These are phyloP conservation scores for Entomortierella chlamydospora DNA, from an alignment of 192 early-diverging fungal genomes.

Conservation along the genomic window DNA sequence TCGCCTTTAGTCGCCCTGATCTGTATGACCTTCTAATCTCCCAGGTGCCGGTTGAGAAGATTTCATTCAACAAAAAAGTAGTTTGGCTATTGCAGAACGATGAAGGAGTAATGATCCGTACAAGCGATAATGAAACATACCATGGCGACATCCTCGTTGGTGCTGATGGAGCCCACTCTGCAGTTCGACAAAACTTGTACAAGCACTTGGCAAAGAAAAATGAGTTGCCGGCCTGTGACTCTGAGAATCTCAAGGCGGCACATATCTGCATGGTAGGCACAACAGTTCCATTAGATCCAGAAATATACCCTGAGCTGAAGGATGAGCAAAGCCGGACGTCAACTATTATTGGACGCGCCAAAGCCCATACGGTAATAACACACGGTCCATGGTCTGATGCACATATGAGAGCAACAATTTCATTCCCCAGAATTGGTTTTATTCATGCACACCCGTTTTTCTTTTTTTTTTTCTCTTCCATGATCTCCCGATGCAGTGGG, in stretches of 20 bases:
- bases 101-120: conserved; percentile 9
- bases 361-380: neutral
- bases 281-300: conserved; percentile 3
- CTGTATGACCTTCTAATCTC: conserved; percentile 1
- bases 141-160: conserved; percentile 19
- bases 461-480: neutral
- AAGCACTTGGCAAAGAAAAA: neutral
- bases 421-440: too few relatives aligned
- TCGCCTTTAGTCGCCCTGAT: conserved; percentile 1
- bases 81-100: neutral
- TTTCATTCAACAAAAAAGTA: conserved; percentile 13
- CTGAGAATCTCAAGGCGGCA: neutral
- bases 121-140: conserved; percentile 7
- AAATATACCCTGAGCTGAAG: neutral
- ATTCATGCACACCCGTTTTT: neutral
- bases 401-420: too few relatives aligned
- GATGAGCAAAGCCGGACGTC: neutral
- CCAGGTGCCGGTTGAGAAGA: neutral
- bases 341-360: neutral
- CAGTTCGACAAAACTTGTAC: conserved; percentile 13
- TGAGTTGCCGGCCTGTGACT: neutral
- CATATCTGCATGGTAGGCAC: neutral
- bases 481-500: neutral
- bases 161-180: conserved; percentile 11
- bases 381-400: too few relatives aligned